Conservation (phyloP, 2,329 filamentous ascomycete genomes). For the Clonostachys byssicola region DNA sequence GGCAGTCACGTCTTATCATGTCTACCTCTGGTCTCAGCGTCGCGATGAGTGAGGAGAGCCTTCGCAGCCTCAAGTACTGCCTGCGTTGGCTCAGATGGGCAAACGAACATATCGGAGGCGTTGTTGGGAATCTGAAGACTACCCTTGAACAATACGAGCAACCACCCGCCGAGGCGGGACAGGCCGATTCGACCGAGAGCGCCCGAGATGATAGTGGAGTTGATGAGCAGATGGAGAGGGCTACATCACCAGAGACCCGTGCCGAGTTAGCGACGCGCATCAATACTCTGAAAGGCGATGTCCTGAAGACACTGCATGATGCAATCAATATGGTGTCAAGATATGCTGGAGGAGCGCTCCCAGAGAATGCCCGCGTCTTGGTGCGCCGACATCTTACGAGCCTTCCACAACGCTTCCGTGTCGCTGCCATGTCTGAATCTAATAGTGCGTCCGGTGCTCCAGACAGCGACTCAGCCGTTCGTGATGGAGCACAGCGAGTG, state of each 20-base stretch:
- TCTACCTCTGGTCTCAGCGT: conserved; percentile 88
- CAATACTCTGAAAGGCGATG: conserved; percentile 61
- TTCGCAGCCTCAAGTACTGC: conserved; percentile 81
- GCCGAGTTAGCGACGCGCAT: conserved; percentile 57
- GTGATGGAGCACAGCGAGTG: conserved; percentile 68
- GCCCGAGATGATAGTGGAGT: not conserved
- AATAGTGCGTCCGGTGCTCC: conserved; percentile 16
- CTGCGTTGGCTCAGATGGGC: conserved; percentile 76
- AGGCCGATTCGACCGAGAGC: conserved; percentile 4
- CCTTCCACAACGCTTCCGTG: conserved; percentile 76
- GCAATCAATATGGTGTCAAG: conserved; percentile 83
- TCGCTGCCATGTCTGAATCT: conserved; percentile 52
- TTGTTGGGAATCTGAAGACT: conserved; percentile 69
- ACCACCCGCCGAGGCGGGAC: conserved; percentile 2
- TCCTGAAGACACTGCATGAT: conserved; percentile 74
- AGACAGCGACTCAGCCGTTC: conserved; percentile 28
- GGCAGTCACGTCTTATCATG: conserved; percentile 83
- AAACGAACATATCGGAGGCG: conserved; percentile 73
- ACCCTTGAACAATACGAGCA: conserved; percentile 69
- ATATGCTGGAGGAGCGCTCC: conserved; percentile 86
- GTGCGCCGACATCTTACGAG: conserved; percentile 82
- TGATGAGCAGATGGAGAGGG: conserved; percentile 3
- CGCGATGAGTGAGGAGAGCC: conserved; percentile 84
- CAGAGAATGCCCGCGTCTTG: conserved; percentile 79
- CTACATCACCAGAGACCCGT: conserved; percentile 18